Conservation (phyloP, 257 asterid genomes). For the Solanum lycopersicoides region DNA sequence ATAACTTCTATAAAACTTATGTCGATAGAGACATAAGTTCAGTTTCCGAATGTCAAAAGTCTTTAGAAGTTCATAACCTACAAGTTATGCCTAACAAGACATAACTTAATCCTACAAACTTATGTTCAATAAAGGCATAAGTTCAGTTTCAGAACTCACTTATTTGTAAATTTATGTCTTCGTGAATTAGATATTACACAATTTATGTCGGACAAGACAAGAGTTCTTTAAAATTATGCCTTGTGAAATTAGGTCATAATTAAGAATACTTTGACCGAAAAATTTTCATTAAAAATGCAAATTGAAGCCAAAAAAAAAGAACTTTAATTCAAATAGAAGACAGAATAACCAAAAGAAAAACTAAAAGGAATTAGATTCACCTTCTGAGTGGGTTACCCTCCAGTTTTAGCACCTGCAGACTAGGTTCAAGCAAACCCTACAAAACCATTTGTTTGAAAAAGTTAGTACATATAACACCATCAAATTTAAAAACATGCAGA, state of each 20-base stretch:
- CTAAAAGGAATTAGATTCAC: conserved; percentile 15
- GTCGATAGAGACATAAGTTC: background rate
- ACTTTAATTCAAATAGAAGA: background rate
- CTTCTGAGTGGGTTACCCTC: conserved; percentile 95
- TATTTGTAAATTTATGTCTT: background rate
- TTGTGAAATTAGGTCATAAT: background rate
- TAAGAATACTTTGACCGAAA: background rate
- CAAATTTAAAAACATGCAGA: background rate
- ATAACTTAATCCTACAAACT: no score
- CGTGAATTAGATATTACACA: background rate
- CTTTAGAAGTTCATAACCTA: background rate
- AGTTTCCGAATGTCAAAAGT: background rate
- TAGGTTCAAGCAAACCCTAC: conserved; percentile 91
- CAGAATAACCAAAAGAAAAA: background rate
- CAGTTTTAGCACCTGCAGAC: conserved; percentile 67
- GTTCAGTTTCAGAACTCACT: background rate
- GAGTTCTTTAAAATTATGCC: background rate
- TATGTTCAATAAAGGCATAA: background rate
- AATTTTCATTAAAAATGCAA: no score
- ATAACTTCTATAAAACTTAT: no score
- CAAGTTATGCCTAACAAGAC: background rate
- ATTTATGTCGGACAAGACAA: background rate
- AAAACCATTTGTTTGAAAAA: background rate
- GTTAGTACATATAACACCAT: background rate
- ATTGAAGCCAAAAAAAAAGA: background rate